Evolutionary conservation across 2,329 filamentous ascomycete species (phyloP).

Genomic region (Periconia sp.): DNA sequence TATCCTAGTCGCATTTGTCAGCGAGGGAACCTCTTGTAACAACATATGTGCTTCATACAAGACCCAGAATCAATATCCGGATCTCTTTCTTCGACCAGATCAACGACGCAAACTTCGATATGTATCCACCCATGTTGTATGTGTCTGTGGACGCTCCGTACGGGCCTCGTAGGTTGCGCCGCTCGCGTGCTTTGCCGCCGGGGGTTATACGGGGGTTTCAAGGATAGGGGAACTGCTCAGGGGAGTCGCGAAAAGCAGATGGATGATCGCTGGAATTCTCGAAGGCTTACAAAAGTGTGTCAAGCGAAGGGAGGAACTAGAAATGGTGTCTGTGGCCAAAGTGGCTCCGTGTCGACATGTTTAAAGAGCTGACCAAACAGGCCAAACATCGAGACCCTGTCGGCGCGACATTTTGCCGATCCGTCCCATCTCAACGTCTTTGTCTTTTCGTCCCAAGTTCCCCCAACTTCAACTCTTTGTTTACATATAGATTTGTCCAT

Average conservation of each 20-base stretch:
- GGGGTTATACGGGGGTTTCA: not conserved
- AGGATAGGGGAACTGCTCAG: no score
- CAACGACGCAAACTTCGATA: constrained; percentile 37
- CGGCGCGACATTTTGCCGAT: constrained; percentile 9
- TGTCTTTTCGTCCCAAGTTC: no score
- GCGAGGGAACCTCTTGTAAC: constrained; percentile 9
- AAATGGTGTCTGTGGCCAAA: not conserved
- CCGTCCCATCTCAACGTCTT: not conserved
- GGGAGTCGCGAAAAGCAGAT: no score
- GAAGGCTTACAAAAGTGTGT: no score
- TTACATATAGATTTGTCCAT: no score
- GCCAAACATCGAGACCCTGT: constrained; percentile 5
- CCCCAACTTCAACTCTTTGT: no score
- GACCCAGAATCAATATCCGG: constrained; percentile 88
- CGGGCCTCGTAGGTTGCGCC: not conserved
- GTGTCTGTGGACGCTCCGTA: constrained; percentile 1
- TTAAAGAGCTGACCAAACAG: constrained; percentile 6
- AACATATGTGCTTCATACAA: constrained; percentile 66
- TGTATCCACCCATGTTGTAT: constrained; percentile 37
- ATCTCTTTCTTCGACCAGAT: constrained; percentile 95
- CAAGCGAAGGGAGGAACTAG: no score
- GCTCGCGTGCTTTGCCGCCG: not conserved
- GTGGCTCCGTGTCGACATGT: not conserved
- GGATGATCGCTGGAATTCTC: no score
- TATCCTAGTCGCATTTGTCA: constrained; percentile 69